Conservation (phyloP, 768 basidiomycete species). For the Dioszegia crocea region DNA sequence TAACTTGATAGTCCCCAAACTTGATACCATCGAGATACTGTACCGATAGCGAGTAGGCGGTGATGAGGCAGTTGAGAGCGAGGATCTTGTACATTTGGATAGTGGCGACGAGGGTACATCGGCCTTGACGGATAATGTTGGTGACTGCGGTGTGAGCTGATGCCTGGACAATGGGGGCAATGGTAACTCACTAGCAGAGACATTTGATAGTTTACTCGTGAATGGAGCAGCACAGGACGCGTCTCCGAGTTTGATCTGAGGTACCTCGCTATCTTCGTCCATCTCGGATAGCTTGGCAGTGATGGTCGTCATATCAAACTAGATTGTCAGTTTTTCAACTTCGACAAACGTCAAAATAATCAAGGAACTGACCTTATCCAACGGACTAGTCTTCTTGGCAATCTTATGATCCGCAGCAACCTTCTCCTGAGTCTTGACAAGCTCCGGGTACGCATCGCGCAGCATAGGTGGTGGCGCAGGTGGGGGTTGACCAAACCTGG, state of each 20-base stretch:
- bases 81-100: constrained; percentile 99
- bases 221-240: constrained; percentile 98
- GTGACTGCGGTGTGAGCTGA: constrained; percentile 61
- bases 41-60: constrained; percentile 95
- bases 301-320: constrained; percentile 75
- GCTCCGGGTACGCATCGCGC: constrained; percentile 80
- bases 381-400: constrained; percentile 75
- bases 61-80: constrained; percentile 94
- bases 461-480: constrained; percentile 87
- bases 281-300: constrained; percentile 83
- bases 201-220: constrained; percentile 96
- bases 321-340: constrained; percentile 15
- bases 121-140: constrained; percentile 95
- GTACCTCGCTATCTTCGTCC: constrained; percentile 87
- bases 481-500: constrained; percentile 85
- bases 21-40: constrained; percentile 99
- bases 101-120: constrained; percentile 96
- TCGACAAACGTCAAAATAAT: neutral
- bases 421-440: constrained; percentile 80
- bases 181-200: constrained; percentile 82
- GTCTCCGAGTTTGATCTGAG: constrained; percentile 98
- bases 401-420: constrained; percentile 60
- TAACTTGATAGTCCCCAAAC: constrained; percentile 97
- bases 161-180: no score
- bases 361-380: constrained; percentile 69